A percentile compares a stretch with the other conserved stretches of the same genome.
Evolutionary conservation across 2,329 filamentous ascomycete species (phyloP).

Genomic region (Fusarium mangiferae): DNA sequence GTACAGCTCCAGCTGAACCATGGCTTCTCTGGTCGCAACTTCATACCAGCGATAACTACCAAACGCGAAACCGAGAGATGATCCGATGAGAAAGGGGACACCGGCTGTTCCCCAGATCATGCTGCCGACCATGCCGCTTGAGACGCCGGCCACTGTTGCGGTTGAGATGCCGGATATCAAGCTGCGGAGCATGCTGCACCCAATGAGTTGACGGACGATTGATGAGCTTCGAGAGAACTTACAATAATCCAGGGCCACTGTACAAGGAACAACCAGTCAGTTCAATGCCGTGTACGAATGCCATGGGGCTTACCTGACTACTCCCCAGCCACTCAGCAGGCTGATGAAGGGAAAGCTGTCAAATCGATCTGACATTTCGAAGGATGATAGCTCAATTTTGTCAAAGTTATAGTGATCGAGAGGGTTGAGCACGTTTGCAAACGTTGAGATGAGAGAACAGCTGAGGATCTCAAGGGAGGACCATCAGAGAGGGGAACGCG

Average conservation of each 20-base stretch:
- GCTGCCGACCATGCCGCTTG: conserved; percentile 2
- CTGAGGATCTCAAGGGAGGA: background rate
- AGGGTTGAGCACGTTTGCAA: background rate
- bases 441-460: background rate
- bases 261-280: background rate
- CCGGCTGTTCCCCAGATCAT: conserved; percentile 12
- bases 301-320: background rate
- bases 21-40: conserved; percentile 1
- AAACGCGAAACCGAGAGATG: background rate
- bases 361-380: background rate
- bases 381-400: accelerated
- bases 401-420: accelerated
- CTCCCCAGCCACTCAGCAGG: conserved; percentile 8
- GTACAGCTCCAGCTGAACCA: background rate
- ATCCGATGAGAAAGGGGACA: background rate
- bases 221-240: accelerated
- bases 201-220: accelerated
- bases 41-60: conserved; percentile 9
- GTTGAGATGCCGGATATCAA: conserved; percentile 1
- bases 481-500: background rate
- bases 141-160: background rate
- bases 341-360: background rate
- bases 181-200: background rate
- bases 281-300: background rate
- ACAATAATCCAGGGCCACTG: conserved; percentile 5